Percentiles rank a stretch among this genome's conserved stretches.
phyloP scores from a whole-genome alignment of 768 basidiomycete species.

The Mrakia hoshinonis region DNA sequence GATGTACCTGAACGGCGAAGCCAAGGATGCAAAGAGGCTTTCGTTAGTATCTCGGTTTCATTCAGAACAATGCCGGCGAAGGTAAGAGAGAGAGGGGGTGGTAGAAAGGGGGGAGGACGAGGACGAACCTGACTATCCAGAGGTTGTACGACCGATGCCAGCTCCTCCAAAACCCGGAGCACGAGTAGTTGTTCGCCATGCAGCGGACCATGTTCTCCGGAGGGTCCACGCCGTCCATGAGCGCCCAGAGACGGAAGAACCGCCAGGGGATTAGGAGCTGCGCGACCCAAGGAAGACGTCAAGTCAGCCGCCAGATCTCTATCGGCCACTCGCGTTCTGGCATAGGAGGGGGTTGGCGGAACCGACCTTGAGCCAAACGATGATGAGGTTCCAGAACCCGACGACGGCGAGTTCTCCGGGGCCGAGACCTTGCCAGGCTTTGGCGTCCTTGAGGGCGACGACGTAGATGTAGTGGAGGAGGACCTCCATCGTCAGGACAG shows the following conservation, averaged over 20 bases:
- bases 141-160: slow-evolving; percentile 97
- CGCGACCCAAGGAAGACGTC: not conserved
- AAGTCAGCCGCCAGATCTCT: slow-evolving; percentile 27
- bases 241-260: slow-evolving; percentile 39
- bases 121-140: slow-evolving; percentile 65
- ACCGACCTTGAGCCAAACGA: slow-evolving; percentile 90
- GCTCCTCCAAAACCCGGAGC: slow-evolving; percentile 83
- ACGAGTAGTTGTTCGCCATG: slow-evolving; percentile 93
- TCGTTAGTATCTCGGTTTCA: not conserved
- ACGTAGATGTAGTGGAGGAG: slow-evolving; percentile 93
- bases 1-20: slow-evolving; percentile 58
- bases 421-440: slow-evolving; percentile 68
- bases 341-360: too few species aligned
- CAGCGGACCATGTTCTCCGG: slow-evolving; percentile 99
- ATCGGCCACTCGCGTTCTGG: not conserved
- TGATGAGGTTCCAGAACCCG: slow-evolving; percentile 91
- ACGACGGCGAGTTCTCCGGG: slow-evolving; percentile 80
- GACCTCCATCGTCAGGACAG: slow-evolving; percentile 63
- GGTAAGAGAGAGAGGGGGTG: not conserved
- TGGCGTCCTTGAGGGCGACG: slow-evolving; percentile 84
- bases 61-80: not conserved
- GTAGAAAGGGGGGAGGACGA: not conserved
- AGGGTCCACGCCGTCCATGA: slow-evolving; percentile 77
- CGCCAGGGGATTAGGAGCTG: slow-evolving; percentile 24
- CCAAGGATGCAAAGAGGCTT: too few species aligned